Evolutionary conservation across 1,139 yeast genomes (phyloP).

Genomic region (Meyerozyma athensensis): DNA sequence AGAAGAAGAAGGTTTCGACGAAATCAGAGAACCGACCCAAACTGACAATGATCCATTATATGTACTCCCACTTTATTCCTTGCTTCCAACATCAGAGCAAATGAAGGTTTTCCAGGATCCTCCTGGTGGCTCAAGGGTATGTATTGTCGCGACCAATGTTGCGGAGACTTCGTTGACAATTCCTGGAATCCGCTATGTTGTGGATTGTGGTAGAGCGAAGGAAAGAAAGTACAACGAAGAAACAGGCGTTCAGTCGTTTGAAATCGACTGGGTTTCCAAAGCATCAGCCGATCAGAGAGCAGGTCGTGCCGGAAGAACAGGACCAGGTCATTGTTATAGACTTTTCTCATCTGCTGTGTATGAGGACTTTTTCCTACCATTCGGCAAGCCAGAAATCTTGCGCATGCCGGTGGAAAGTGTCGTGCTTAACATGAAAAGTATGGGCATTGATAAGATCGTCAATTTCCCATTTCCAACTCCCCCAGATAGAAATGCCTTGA

Average conservation of each 20-base stretch:
- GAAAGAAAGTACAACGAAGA: conserved; percentile 79
- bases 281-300: conserved; percentile 95
- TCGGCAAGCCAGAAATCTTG: conserved; percentile 82
- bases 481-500: conserved; percentile 61
- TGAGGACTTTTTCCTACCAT: conserved; percentile 79
- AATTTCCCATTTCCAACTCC: conserved; percentile 98
- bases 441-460: conserved; percentile 88
- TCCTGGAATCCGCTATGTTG: conserved; percentile 92
- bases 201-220: conserved; percentile 92
- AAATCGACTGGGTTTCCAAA: conserved; percentile 87
- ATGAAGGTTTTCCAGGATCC: conserved; percentile 88
- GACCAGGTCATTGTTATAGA: conserved; percentile 97
- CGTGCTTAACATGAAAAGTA: conserved; percentile 89
- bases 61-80: conserved; percentile 87
- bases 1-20: conserved; percentile 92
- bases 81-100: conserved; percentile 89
- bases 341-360: conserved; percentile 92
- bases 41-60: conserved; percentile 76
- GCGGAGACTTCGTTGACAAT: conserved; percentile 97
- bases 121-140: conserved; percentile 78
- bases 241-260: conserved; percentile 90
- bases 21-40: conserved; percentile 68
- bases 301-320: conserved; percentile 99
- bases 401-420: conserved; percentile 97
- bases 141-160: conserved; percentile 95